These are phyloP conservation scores for Davidsoniella virescens DNA, from an alignment of 2,329 filamentous ascomycete species.

Conservation along the genomic window DNA sequence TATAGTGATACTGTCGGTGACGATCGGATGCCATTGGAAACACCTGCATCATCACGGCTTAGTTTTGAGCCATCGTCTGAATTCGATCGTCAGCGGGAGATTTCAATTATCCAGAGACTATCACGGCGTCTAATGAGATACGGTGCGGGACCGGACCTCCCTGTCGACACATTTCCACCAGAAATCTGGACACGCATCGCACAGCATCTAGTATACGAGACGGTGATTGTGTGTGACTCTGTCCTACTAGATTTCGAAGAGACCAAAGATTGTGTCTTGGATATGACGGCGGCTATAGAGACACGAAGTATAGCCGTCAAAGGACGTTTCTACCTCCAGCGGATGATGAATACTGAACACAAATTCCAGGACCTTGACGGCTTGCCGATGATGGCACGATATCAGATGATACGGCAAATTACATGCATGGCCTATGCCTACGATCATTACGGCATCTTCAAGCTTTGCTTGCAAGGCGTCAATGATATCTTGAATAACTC, in stretches of 20 bases:
- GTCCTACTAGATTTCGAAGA: too few relatives aligned
- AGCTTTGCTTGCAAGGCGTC: background rate
- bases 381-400: background rate
- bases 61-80: background rate
- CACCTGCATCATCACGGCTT: background rate
- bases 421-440: background rate
- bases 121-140: background rate
- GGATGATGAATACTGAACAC: too few relatives aligned
- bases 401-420: background rate
- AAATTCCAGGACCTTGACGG: too few relatives aligned
- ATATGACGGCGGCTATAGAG: too few relatives aligned
- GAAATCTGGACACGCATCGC: background rate
- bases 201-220: background rate
- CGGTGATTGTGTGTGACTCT: background rate
- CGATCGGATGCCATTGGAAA: background rate
- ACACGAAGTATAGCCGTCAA: too few relatives aligned
- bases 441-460: background rate
- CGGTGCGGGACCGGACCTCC: background rate
- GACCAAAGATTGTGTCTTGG: too few relatives aligned
- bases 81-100: background rate
- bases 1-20: background rate
- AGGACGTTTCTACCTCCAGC: too few relatives aligned
- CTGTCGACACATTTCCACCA: background rate
- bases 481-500: background rate
- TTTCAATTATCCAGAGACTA: background rate